These are phyloP conservation scores for Lactarius pseudohatsudake DNA, from an alignment of 768 basidiomycete species.

Conservation along the genomic window DNA sequence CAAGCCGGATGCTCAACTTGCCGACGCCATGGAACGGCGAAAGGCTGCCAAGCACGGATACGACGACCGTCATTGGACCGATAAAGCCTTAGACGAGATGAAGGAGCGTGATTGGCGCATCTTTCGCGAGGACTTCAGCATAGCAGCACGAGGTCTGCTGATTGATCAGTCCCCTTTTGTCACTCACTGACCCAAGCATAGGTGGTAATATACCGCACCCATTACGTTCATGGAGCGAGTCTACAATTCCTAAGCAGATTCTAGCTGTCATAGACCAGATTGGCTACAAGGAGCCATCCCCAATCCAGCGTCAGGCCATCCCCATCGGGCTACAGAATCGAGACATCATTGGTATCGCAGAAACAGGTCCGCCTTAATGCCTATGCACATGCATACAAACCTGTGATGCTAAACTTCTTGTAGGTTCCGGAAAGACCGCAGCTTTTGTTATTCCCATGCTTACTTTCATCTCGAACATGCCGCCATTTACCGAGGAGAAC, in stretches of 20 bases:
- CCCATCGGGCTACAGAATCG: slow-evolving; percentile 97
- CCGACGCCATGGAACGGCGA: slow-evolving; percentile 80
- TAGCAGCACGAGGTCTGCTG: slow-evolving; percentile 78
- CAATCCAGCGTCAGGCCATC: slow-evolving; percentile 98
- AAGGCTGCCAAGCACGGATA: slow-evolving; percentile 77
- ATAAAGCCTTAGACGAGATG: slow-evolving; percentile 90
- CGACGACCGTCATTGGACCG: slow-evolving; percentile 97
- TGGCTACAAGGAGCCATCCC: slow-evolving; percentile 95
- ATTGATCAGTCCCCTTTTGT: slow-evolving; percentile 1
- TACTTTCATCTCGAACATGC: slow-evolving; percentile 84
- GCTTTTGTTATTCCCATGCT: slow-evolving; percentile 99
- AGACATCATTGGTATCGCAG: slow-evolving; percentile 97
- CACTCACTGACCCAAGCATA: slow-evolving; percentile 34
- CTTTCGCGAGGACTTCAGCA: slow-evolving; percentile 97
- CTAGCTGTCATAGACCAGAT: slow-evolving; percentile 84
- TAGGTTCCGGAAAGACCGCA: slow-evolving; percentile 98
- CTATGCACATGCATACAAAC: neutral
- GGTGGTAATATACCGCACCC: slow-evolving; percentile 95
- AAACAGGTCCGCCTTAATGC: slow-evolving; percentile 68
- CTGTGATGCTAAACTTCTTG: neutral
- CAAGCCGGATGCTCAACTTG: slow-evolving; percentile 50
- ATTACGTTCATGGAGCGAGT: slow-evolving; percentile 89
- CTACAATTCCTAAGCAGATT: slow-evolving; percentile 73
- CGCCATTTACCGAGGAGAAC: slow-evolving; percentile 87
- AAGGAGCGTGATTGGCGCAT: slow-evolving; percentile 99